Evolutionary conservation across 345 rosid species (phyloP).

Genomic region (Rubroshorea leprosula): DNA sequence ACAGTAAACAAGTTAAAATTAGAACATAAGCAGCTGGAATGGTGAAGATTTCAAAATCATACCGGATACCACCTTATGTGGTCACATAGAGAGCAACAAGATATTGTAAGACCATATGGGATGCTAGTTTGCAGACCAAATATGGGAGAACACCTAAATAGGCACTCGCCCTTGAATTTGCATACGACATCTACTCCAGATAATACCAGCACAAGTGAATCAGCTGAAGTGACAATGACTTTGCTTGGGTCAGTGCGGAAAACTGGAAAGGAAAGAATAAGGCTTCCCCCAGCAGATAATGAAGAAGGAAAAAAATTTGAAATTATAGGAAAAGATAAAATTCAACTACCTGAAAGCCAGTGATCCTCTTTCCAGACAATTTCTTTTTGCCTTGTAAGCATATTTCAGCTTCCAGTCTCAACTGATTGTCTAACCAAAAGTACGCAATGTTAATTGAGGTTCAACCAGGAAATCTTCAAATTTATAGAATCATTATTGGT

Average conservation of each 20-base stretch:
- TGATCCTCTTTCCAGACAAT: constrained; percentile 38
- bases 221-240: constrained; percentile 42
- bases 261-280: constrained; percentile 28
- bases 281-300: too few species aligned
- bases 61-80: too few species aligned
- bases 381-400: constrained; percentile 38
- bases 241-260: constrained; percentile 31
- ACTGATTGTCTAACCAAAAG: constrained; percentile 32
- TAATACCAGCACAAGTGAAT: constrained; percentile 33
- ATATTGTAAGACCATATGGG: too few species aligned
- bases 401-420: constrained; percentile 27
- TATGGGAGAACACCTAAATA: too few species aligned
- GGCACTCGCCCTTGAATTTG: constrained; percentile 31
- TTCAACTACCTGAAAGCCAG: constrained; percentile 38
- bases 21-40: too few species aligned
- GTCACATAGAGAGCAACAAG: too few species aligned
- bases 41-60: too few species aligned
- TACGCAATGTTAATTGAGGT: too few species aligned
- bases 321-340: neutral
- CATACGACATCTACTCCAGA: constrained; percentile 28
- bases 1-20: too few species aligned
- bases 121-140: too few species aligned
- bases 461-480: too few species aligned
- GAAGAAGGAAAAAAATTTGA: neutral
- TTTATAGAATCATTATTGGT: neutral